Evolutionary conservation across 2,329 filamentous ascomycete species (phyloP), one percentile per base, ranked within the genome.

Genomic region (Periconia digitata): DNA sequence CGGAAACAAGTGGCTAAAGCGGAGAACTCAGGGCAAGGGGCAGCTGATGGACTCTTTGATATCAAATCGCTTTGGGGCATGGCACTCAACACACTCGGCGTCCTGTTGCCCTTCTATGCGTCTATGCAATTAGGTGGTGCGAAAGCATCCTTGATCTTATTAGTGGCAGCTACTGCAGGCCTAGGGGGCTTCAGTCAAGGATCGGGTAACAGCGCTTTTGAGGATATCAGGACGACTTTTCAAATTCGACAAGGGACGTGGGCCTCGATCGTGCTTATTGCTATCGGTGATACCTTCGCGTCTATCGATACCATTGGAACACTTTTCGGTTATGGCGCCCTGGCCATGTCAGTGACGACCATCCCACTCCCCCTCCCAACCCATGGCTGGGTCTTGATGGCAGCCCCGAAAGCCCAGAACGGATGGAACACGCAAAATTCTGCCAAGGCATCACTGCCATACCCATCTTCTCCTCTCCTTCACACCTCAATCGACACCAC

Each of bases 31-130:
- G 47, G 43, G 4, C 43, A 46, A 8, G 20, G n/a, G 24, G 42
- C 55, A 15, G 49, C 49, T 12, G 44, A 40, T 3, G 21, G 34
- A 0, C 17, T 59, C n/a, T 38, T 50, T n/a, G 49, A 57, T 22
- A 20, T 56, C 12, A 53, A 42, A 32, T 57, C 53, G 13, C 20
- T 59, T 12, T 34, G 41, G 32, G 59, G 59, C 38, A 62, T 70
- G 16, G 42, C 69, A 15, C 56, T 64, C 16, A 74, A 70, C 42
- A 58, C 72, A n/a, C 47, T 72, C 23, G 71, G 75, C 16, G 60
- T 80, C 18, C 66, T 73, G 3, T 58, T 85, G 23, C 82, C 82
- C 1, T 79, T 82, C 57, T 84, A 81, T 59, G 79, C 81, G 8
- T 66, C 78, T 0, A 71, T 81, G 53, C 76, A 82, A 47, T 63